A percentile compares a stretch with the other conserved stretches of the same genome.
These are phyloP conservation scores for Limnomonas spitsbergensis DNA, from an alignment of 139 green algal species.

Conservation along the genomic window DNA sequence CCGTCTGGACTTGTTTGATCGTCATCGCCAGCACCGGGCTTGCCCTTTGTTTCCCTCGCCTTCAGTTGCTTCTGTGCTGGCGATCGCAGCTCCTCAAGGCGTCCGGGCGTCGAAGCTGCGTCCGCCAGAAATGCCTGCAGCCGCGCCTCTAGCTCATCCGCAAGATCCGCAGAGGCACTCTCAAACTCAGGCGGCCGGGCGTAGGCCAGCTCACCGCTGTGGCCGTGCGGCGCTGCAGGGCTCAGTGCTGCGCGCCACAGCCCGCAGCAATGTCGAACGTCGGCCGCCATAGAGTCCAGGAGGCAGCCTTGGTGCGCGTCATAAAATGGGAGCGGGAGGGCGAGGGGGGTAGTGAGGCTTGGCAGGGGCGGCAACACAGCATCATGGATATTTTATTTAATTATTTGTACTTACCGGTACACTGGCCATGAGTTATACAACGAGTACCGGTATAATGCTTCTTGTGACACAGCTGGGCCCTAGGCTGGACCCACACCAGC, in stretches of 20 bases:
- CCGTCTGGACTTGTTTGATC: not conserved
- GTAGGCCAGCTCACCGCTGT: not conserved
- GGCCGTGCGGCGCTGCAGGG: conserved; percentile 5
- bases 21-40: not conserved
- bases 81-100: not conserved
- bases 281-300: conserved; percentile 47
- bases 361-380: too few relatives aligned
- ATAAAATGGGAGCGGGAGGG: not conserved
- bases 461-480: too few relatives aligned
- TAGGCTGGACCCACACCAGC: too few relatives aligned
- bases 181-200: conserved; percentile 14
- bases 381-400: too few relatives aligned
- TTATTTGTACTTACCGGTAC: too few relatives aligned
- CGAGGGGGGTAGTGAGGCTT: not conserved
- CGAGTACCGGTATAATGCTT: too few relatives aligned
- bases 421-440: too few relatives aligned
- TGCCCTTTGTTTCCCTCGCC: not conserved
- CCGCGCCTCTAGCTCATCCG: conserved; percentile 28
- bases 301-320: conserved; percentile 14
- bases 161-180: conserved; percentile 10
- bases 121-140: conserved; percentile 8
- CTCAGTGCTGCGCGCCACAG: conserved; percentile 45
- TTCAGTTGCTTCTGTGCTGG: not conserved
- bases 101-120: not conserved
- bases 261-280: conserved; percentile 41